phyloP scores from a whole-genome alignment of 2,329 filamentous ascomycete species.

The Fusarium marasasianum region DNA sequence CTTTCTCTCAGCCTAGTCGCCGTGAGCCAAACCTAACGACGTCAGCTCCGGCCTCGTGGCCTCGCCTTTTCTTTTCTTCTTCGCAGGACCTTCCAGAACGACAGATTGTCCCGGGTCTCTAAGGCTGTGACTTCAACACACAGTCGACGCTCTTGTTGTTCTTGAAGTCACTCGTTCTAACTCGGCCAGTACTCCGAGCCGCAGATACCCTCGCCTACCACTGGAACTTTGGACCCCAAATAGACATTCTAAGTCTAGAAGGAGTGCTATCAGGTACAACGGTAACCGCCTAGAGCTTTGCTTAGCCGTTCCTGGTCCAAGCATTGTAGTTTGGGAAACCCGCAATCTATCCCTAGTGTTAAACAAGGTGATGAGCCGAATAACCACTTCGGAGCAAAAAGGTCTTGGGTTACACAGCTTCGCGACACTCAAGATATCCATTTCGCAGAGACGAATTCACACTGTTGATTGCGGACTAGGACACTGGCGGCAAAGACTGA shows the following conservation, averaged over 20 bases:
- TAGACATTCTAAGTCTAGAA: background rate
- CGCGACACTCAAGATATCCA: constrained; percentile 32
- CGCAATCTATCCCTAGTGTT: constrained; percentile 29
- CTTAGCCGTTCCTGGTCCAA: constrained; percentile 16
- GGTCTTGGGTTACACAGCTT: constrained; percentile 35
- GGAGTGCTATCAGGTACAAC: constrained; percentile 10
- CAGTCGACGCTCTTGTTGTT: background rate
- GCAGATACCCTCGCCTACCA: constrained; percentile 1
- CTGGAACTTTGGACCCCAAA: constrained; percentile 3
- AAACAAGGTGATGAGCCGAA: constrained; percentile 34
- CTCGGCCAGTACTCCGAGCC: constrained; percentile 3
- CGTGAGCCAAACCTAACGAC: constrained; percentile 40
- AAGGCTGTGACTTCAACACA: constrained; percentile 21
- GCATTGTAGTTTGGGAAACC: constrained; percentile 27
- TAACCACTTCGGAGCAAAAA: constrained; percentile 30
- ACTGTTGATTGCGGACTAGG: constrained; percentile 23
- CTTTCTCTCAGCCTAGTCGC: constrained; percentile 38
- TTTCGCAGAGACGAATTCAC: constrained; percentile 25
- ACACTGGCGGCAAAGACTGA: constrained; percentile 22
- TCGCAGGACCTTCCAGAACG: constrained; percentile 38
- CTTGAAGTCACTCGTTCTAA: constrained; percentile 31
- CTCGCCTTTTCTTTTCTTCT: constrained; percentile 36
- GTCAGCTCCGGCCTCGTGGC: constrained; percentile 43
- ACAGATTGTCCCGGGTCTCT: constrained; percentile 6
- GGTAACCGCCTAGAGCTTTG: constrained; percentile 10